Evolutionary conservation across 345 rosid species (phyloP).

Genomic region (Streptanthus diversifolius): DNA sequence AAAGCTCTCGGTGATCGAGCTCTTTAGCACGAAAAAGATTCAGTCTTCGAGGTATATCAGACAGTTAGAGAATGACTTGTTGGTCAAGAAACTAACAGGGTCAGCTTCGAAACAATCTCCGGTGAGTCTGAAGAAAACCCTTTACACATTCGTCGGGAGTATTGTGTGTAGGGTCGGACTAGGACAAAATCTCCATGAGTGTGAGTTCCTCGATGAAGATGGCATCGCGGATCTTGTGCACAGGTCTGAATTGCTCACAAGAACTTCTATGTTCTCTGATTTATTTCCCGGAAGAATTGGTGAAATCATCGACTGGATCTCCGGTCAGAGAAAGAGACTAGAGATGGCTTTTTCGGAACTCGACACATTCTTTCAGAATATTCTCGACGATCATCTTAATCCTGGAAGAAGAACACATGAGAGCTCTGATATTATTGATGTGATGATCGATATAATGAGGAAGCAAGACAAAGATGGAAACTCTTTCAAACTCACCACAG

Average conservation of each 20-base stretch:
- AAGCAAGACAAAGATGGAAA: constrained; percentile 16
- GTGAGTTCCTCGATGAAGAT: background rate
- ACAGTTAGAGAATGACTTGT: background rate
- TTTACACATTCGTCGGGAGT: background rate
- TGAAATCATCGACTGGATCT: constrained; percentile 7
- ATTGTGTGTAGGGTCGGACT: background rate
- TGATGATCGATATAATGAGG: constrained; percentile 33
- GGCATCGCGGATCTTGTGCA: background rate
- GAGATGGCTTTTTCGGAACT: background rate
- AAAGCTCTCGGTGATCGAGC: background rate
- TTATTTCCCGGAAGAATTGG: constrained; percentile 20
- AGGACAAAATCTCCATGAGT: constrained; percentile 14
- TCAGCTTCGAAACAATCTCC: background rate
- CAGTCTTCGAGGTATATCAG: background rate
- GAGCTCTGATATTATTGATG: constrained; percentile 42
- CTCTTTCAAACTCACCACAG: constrained; percentile 26
- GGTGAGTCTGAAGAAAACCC: background rate
- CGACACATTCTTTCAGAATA: constrained; percentile 9
- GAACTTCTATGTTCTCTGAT: constrained; percentile 5
- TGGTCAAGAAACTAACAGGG: background rate
- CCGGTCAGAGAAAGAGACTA: background rate
- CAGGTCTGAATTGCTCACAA: background rate
- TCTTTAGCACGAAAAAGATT: background rate
- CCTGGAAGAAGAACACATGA: background rate
- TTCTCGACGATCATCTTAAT: constrained; percentile 26